Conservation (phyloP, 768 basidiomycete species). For the Lentinula sp. region DNA sequence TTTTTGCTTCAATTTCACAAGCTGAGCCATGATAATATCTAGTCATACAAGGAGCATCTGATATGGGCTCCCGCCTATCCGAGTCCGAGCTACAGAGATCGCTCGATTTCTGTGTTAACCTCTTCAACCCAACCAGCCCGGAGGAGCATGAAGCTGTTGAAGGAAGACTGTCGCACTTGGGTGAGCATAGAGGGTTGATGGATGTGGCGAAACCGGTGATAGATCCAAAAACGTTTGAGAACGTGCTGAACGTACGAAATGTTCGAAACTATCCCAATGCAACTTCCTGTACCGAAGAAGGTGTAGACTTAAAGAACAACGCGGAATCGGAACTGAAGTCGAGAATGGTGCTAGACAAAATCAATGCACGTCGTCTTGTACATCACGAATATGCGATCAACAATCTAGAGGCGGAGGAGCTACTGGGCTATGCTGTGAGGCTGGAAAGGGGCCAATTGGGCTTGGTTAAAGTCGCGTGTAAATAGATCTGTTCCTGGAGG, state of each 20-base stretch:
- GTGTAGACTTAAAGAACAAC: conserved; percentile 11
- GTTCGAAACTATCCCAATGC: neutral
- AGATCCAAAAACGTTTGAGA: conserved; percentile 35
- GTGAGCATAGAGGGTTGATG: conserved; percentile 32
- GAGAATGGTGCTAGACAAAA: conserved; percentile 55
- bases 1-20: neutral
- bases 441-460: conserved; percentile 54
- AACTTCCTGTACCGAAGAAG: neutral
- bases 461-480: conserved; percentile 22
- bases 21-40: neutral
- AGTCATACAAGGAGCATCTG: conserved; percentile 80
- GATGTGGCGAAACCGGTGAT: conserved; percentile 47
- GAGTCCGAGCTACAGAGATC: conserved; percentile 71
- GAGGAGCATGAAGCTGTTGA: conserved; percentile 47
- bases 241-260: conserved; percentile 21
- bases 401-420: conserved; percentile 60
- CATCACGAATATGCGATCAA: conserved; percentile 64
- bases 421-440: conserved; percentile 53
- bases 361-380: conserved; percentile 65
- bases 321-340: conserved; percentile 17
- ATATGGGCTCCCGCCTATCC: conserved; percentile 66
- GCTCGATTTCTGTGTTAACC: conserved; percentile 69
- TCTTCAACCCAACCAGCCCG: conserved; percentile 65
- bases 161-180: conserved; percentile 6
- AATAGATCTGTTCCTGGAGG: neutral